Evolutionary conservation across 2,329 filamentous ascomycete genomes (phyloP), one percentile per base, ranked within the genome.

Genomic region (Mycosphaerelloides madeirae): DNA sequence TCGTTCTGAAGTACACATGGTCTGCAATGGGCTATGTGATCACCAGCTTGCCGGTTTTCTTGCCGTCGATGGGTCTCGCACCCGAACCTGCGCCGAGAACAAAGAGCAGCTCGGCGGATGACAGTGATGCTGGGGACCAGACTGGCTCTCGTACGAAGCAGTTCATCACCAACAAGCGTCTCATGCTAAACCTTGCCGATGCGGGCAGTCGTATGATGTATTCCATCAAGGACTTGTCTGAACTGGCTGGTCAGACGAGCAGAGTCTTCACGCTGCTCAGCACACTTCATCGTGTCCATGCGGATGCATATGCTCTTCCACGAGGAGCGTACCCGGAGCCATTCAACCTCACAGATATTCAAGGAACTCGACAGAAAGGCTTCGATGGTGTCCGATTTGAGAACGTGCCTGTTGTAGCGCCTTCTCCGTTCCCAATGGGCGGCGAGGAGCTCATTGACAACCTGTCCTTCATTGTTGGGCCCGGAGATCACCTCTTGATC

Each of bases 201-300:
- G 93, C 93, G 1, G 93, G 93, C 47, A 91, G 91, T 19, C 80
- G 93, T 36, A 96, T 98, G 88, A 98, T 98, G 93, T 98, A 98
- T 73, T 93, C 87, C 50, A 95, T 98, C 74, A 98, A 98, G 69
- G 94, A 98, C 62, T 79, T 98, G 29, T 90, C 90, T 1, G 93
- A 98, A 65, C 75, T 98, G 28, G 93, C 93, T 4, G 93, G 93
- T 16, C 94, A 97, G 70, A 98, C 93, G 0, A 95, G 88, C 46
- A 83, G 93, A 34, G 90, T 98, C 11, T 98, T 96, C 70, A 94
- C 89, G 9, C 77, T 98, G 31, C 94, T 98, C 61, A 91, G 89
- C 34, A 95, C 93, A 0, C 78, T 98, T 19, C 93, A 98, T 62
- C 83, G 93, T 25, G 90, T 94, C 1, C 90, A 98, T 60, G 89